Evolutionary conservation across 768 basidiomycete species (phyloP), one percentile per base, ranked within the genome.

Genomic region (Boletus pseudo-olivaceus): DNA sequence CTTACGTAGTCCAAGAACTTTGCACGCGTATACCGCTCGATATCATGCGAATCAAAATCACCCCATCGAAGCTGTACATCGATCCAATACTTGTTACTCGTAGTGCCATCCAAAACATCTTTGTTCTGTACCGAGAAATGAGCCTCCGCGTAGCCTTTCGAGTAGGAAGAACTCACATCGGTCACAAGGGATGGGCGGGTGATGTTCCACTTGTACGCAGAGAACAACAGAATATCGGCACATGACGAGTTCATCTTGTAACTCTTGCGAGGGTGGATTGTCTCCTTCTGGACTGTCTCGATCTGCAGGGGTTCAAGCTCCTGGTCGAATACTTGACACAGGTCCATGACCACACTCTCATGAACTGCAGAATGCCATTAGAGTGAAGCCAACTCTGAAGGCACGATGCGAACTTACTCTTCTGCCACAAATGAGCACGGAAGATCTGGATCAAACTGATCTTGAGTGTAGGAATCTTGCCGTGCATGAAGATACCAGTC

Each of bases 171-270:
- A 75, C 85, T 67, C 67, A 89, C 90, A 65, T 99, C 96, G 7
- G 94, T 95, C 26, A 95, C 88, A 26, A 99, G 84, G 4, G 93
- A 96, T 2, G 97, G 97, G 19, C 96, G 85, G 5, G 95, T 85
- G 56, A 98, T 97, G 71, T 97, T 98, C 97, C 97, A 99, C 83
- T 93, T 93, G 72, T 92, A 90, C 1, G 91, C 89, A 12, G 94
- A 97, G 83, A 99, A 98, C 47, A 99, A 79, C 19, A 99, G 78
- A 67, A 99, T 96, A 67, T 99, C 97, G 48, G 96, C 96, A 60
- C 96, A 98, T n/a, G 94, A 96, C 8, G 94, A 97, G 75, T 99
- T 99, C 97, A 99, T 98, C 83, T 99, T 99, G 84, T 99, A 99
- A 79, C 93, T 97, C 80, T 98, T 98, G 75, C 96, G 90, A 63